Base-by-base conservation (phyloP, 1,139 yeast species). In the Geotrichum candidum region DNA sequence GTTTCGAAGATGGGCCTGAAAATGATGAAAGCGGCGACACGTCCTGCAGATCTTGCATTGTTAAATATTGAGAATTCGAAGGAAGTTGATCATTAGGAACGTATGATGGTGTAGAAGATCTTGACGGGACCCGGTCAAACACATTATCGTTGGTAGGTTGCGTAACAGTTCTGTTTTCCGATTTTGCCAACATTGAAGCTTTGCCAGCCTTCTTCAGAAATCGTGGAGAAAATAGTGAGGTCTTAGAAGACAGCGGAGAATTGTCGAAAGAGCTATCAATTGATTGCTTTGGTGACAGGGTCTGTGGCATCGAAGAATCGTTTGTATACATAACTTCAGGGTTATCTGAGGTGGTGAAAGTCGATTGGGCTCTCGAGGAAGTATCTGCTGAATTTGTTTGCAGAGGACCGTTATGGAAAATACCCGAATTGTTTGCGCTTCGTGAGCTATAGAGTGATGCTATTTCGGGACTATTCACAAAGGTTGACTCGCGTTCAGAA, bases 21-120 rank as follows among this genome's bases (percentile, higher is more conserved):
- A 61, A 58, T 7, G 61, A 58, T 5, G 64, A 56, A 27, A 56
- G 51, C 2, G 64, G 62, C 13, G 61, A 59, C 7, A 59, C 62
- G 29, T 59, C 64, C 48, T 58, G 54, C 11, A 53, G 15, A 31
- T 56, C 58, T 9, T 31, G 41, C 5, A 57, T 61, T 6, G 58
- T 54, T 5, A 54, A 38, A 54, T 41, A 45, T 31, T 29, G 51
- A 15, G 51, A 22, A n/a, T 13, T 45, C 18, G 6, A 23, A 54
- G 13, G 35, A 4, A 22, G 53, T 10, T 11, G 54, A 10, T 15
- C 11, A 27, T 6, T n/a, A 31, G 45, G 45, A 3, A 22, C 29
- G 5, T 41, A 38, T 9, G 33, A 6, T 5, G 27, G 7, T 33
- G 13, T 29, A 31, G 53, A 51, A 29, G 53, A 41, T 51, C 38